Evolutionary conservation across 2,329 filamentous ascomycete species (phyloP).

Genomic region (Pseudogymnoascus destructans): DNA sequence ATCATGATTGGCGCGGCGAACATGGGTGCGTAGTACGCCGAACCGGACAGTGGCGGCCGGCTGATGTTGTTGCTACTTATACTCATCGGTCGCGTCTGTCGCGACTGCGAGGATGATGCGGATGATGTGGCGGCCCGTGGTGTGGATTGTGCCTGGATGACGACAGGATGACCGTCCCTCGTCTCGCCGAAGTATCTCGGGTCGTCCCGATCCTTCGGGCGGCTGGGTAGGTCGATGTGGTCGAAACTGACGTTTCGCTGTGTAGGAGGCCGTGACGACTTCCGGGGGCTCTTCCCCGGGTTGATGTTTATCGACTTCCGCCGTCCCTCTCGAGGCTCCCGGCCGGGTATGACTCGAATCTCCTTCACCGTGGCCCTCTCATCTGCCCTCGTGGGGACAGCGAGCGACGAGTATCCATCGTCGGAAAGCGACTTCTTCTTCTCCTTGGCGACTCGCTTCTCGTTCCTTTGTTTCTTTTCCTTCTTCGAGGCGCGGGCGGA

Average conservation of each 20-base stretch:
- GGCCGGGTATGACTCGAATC: neutral
- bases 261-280: constrained; percentile 15
- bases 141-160: neutral
- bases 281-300: constrained; percentile 16
- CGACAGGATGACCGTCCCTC: constrained; percentile 1
- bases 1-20: neutral
- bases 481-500: constrained; percentile 18
- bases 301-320: constrained; percentile 18
- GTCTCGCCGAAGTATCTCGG: constrained; percentile 20
- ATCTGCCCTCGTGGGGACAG: neutral
- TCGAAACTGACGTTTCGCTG: constrained; percentile 13
- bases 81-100: neutral
- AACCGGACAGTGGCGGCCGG: constrained; percentile 20
- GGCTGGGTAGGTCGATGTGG: neutral
- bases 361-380: neutral
- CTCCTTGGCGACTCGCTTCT: neutral
- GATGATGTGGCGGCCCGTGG: neutral
- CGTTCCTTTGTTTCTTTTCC: constrained; percentile 15
- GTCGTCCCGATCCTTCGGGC: constrained; percentile 14
- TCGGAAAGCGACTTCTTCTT: constrained; percentile 3
- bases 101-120: neutral
- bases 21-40: constrained; percentile 16
- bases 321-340: constrained; percentile 14
- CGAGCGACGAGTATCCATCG: neutral
- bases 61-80: neutral